phyloP scores from a whole-genome alignment of 148 eudicot species.

The Nyssa sinensis region DNA sequence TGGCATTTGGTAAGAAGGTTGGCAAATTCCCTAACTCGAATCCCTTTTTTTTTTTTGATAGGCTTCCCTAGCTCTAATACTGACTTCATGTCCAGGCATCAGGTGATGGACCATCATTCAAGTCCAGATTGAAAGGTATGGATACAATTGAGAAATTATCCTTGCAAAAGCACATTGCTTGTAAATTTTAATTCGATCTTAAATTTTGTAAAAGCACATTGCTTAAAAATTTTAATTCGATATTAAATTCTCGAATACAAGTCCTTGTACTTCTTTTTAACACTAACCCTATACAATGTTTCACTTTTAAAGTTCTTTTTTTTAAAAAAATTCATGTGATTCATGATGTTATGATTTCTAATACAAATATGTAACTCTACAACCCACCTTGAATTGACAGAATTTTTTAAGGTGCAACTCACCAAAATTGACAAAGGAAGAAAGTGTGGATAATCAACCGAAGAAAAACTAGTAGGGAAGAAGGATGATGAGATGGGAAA shows the following conservation, averaged over 20 bases:
- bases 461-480: not conserved
- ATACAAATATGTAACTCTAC: no score
- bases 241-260: no score
- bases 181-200: not conserved
- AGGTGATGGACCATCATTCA: not conserved
- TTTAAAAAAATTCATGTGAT: no score
- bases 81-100: not conserved
- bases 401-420: not conserved
- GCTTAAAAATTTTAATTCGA: no score
- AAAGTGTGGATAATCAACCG: not conserved
- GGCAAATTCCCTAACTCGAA: not conserved
- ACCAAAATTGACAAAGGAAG: not conserved
- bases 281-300: no score
- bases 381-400: not conserved
- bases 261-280: no score
- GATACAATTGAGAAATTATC: not conserved
- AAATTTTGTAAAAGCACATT: not conserved
- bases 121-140: not conserved
- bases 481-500: not conserved
- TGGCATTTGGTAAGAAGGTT: not conserved
- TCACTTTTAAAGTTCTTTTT: no score
- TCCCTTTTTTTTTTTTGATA: no score
- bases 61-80: not conserved
- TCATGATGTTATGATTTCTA: no score
- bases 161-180: not conserved